A percentile compares a stretch with the other conserved stretches of the same genome.
These are phyloP conservation scores for Entomortierella parvispora DNA, from an alignment of 192 early-diverging fungal genomes.

Conservation along the genomic window DNA sequence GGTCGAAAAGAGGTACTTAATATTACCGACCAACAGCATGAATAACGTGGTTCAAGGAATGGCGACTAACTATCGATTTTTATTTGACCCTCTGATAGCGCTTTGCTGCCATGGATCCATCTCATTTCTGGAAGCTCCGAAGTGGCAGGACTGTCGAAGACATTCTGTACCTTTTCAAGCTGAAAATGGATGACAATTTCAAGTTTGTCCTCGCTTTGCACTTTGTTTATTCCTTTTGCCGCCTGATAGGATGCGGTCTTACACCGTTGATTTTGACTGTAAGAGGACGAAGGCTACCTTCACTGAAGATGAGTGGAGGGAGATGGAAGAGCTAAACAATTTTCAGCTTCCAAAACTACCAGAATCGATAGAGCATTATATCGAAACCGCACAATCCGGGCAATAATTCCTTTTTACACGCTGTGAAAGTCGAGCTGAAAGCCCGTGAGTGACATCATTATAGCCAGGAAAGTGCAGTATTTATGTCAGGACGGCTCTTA, in stretches of 20 bases:
- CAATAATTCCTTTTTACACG: no score
- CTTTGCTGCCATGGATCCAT: slow-evolving; percentile 33
- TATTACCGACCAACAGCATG: neutral
- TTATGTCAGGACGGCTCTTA: slow-evolving; percentile 27
- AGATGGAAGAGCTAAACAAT: slow-evolving; percentile 25
- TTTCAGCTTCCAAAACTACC: slow-evolving; percentile 29
- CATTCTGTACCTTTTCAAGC: slow-evolving; percentile 7
- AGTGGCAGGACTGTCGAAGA: slow-evolving; percentile 35
- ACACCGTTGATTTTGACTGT: slow-evolving; percentile 33
- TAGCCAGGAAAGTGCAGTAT: no score
- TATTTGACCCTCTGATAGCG: slow-evolving; percentile 23
- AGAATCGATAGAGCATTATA: slow-evolving; percentile 14
- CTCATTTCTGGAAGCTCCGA: slow-evolving; percentile 34
- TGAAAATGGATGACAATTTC: slow-evolving; percentile 23
- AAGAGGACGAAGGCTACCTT: slow-evolving; percentile 30
- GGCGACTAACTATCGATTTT: slow-evolving; percentile 1
- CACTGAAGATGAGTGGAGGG: slow-evolving; percentile 29
- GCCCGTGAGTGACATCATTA: no score
- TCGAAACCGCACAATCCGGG: no score
- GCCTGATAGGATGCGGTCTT: slow-evolving; percentile 27
- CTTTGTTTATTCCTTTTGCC: neutral
- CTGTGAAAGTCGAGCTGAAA: no score
- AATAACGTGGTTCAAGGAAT: neutral
- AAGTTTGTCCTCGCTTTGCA: slow-evolving; percentile 8
- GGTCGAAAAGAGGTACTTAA: slow-evolving; percentile 1